Percentiles rank a stretch among this genome's conserved stretches.
These are phyloP conservation scores for Paragyromitra xinjiangensis DNA, from an alignment of 495 filamentous ascomycete species.

Conservation along the genomic window DNA sequence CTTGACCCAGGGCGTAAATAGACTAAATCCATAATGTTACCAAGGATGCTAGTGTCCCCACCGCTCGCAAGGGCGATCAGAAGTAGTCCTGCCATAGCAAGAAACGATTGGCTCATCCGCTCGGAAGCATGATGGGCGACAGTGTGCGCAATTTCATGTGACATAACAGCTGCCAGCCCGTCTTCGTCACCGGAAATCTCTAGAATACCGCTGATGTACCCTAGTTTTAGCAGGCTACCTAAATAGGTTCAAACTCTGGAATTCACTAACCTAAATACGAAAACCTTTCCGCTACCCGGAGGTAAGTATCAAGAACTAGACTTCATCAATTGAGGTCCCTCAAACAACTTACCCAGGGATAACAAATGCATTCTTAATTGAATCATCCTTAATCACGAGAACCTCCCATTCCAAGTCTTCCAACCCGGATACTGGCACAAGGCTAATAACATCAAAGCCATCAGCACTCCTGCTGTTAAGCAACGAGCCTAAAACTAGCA, in stretches of 20 bases:
- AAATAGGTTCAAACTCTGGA: not conserved
- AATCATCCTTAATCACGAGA: conserved; percentile 75
- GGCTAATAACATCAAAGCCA: conserved; percentile 53
- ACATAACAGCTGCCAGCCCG: conserved; percentile 78
- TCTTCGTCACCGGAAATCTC: conserved; percentile 75
- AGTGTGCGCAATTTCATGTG: conserved; percentile 95
- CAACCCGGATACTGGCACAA: conserved; percentile 76
- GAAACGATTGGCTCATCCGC: conserved; percentile 71
- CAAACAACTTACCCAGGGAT: conserved; percentile 70
- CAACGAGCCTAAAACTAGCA: conserved; percentile 1
- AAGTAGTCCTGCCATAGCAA: conserved; percentile 66
- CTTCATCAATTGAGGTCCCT: not conserved
- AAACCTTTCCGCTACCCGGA: conserved; percentile 77
- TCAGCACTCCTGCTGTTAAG: conserved; percentile 4
- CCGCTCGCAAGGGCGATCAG: conserved; percentile 65
- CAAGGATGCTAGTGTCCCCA: conserved; percentile 71
- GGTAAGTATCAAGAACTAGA: conserved; percentile 3
- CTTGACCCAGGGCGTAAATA: conserved; percentile 76
- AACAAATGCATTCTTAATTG: conserved; percentile 81
- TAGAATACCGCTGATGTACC: conserved; percentile 69
- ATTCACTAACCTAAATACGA: conserved; percentile 82
- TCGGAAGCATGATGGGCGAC: conserved; percentile 83
- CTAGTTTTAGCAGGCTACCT: not conserved
- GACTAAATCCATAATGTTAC: conserved; percentile 68
- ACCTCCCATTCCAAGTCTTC: conserved; percentile 78